Conservation (phyloP, 192 early-diverging fungal genomes). For the Entomortierella lignicola region DNA sequence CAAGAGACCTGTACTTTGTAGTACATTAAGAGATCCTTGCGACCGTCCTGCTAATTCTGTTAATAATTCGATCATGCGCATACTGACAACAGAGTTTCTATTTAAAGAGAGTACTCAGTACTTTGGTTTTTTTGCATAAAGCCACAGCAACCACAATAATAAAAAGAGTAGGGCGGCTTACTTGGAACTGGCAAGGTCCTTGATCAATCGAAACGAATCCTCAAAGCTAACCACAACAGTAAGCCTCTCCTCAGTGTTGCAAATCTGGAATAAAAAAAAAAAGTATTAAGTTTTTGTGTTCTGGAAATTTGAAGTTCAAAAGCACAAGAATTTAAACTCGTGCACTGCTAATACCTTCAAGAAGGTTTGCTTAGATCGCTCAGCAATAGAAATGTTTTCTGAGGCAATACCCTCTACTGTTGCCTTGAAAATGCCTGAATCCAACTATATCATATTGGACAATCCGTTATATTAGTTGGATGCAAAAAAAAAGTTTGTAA, state of each 20-base stretch:
- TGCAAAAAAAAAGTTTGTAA: neutral
- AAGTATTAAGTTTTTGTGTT: neutral
- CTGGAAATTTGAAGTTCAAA: neutral
- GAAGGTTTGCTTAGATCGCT: constrained; percentile 29
- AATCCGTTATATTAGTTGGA: too few species aligned
- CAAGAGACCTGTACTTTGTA: constrained; percentile 12
- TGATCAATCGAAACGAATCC: constrained; percentile 7
- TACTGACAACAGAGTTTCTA: constrained; percentile 23
- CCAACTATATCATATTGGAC: constrained; percentile 9
- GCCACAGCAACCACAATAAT: neutral
- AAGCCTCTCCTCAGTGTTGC: constrained; percentile 11
- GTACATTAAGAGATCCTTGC: neutral
- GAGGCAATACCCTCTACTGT: constrained; percentile 23
- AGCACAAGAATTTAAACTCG: neutral
- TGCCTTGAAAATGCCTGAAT: constrained; percentile 22
- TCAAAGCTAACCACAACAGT: constrained; percentile 11
- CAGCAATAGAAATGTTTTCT: constrained; percentile 33
- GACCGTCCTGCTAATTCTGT: constrained; percentile 19
- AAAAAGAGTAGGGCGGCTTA: neutral
- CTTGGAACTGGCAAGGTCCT: constrained; percentile 27
- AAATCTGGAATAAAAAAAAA: constrained; percentile 7
- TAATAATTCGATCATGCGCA: constrained; percentile 25
- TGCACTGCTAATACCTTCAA: constrained; percentile 21
- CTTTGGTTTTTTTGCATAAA: too few species aligned
- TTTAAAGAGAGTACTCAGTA: too few species aligned